These are phyloP conservation scores for Zelopaecilomyces penicillatus DNA, from an alignment of 2,329 filamentous ascomycete species.

Conservation along the genomic window DNA sequence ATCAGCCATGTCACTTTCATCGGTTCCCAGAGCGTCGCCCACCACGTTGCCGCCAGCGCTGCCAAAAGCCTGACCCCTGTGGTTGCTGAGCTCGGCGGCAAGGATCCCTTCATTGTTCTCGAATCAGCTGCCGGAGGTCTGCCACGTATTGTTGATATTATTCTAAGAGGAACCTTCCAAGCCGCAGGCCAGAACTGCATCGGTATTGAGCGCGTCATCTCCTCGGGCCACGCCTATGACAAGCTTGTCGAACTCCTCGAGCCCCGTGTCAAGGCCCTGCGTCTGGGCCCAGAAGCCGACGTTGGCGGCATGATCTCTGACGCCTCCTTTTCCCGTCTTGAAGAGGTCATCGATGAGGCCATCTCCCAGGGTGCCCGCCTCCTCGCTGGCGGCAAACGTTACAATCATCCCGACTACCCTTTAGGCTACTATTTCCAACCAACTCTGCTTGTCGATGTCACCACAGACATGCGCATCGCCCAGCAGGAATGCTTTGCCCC, in stretches of 20 bases:
- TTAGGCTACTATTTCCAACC: conserved; percentile 86
- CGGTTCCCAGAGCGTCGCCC: conserved; percentile 77
- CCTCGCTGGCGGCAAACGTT: conserved; percentile 67
- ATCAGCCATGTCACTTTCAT: conserved; percentile 95
- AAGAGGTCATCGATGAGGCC: conserved; percentile 68
- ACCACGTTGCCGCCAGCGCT: conserved; percentile 78
- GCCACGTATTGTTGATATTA: conserved; percentile 65
- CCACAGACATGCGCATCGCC: conserved; percentile 74
- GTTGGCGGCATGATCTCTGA: conserved; percentile 86
- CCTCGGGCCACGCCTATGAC: conserved; percentile 67
- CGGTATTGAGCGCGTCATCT: conserved; percentile 88
- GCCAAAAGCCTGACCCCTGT: conserved; percentile 81
- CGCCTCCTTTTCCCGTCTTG: conserved; percentile 64
- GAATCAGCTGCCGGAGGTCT: conserved; percentile 65
- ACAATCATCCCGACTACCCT: conserved; percentile 63
- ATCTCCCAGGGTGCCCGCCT: conserved; percentile 71
- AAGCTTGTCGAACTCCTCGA: conserved; percentile 61
- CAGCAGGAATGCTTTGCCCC: conserved; percentile 90
- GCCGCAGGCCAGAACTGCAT: conserved; percentile 96
- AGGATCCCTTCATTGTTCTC: conserved; percentile 84
- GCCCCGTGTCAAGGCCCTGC: conserved; percentile 64
- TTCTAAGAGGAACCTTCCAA: conserved; percentile 91
- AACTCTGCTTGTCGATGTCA: conserved; percentile 86
- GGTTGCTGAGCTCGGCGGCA: conserved; percentile 86
- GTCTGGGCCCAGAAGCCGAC: conserved; percentile 70